Percentiles rank a stretch among this genome's conserved stretches.
phyloP scores from a whole-genome alignment of 1,139 yeast genomes.

The Eremothecium sinecaudum region DNA sequence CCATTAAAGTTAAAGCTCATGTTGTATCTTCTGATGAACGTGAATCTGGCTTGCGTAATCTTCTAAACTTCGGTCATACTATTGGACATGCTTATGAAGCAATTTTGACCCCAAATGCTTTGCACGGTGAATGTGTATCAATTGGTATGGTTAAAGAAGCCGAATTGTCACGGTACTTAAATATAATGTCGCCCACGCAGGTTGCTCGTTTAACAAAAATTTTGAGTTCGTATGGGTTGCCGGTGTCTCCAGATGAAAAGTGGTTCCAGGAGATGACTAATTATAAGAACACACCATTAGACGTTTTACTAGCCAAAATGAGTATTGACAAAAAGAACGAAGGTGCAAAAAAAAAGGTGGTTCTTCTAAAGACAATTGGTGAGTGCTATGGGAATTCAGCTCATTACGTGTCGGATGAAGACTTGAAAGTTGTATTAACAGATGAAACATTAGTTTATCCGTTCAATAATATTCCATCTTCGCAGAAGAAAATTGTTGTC shows the following conservation, averaged over 20 bases:
- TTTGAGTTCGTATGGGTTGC: constrained; percentile 75
- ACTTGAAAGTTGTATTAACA: constrained; percentile 73
- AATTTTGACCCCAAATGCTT: constrained; percentile 84
- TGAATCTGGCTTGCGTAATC: constrained; percentile 87
- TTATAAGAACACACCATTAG: constrained; percentile 62
- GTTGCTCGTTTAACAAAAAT: constrained; percentile 85
- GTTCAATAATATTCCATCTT: constrained; percentile 37
- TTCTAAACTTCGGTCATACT: constrained; percentile 91
- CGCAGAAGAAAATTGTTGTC: constrained; percentile 38
- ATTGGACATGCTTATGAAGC: constrained; percentile 99
- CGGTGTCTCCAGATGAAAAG: constrained; percentile 68
- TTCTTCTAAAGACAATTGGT: constrained; percentile 75
- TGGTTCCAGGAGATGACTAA: constrained; percentile 61
- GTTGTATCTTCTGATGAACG: constrained; percentile 94
- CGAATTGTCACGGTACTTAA: constrained; percentile 82
- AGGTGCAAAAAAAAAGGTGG: constrained; percentile 82
- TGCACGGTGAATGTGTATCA: constrained; percentile 97
- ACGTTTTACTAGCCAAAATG: constrained; percentile 70
- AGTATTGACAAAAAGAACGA: constrained; percentile 94
- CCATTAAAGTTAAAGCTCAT: constrained; percentile 83
- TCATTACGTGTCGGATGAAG: constrained; percentile 70
- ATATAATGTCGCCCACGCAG: constrained; percentile 82
- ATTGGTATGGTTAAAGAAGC: constrained; percentile 94
- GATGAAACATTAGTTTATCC: constrained; percentile 66
- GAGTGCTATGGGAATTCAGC: constrained; percentile 84